Base-by-base conservation (phyloP, 768 basidiomycete genomes). In the Trametes elegans region DNA sequence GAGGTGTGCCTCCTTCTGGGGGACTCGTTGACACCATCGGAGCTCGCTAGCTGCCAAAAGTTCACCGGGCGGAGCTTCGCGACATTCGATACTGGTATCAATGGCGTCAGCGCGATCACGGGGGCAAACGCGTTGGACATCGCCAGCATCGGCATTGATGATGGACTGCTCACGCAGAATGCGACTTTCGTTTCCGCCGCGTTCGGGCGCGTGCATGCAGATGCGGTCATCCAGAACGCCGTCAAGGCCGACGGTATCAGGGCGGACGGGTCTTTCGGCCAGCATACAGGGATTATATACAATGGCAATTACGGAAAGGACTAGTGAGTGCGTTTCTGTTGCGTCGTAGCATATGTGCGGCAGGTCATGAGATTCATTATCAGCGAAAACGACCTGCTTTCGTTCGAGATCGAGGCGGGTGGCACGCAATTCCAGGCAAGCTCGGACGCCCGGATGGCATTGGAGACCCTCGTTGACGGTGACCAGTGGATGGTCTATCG, bases 221-320 rank as follows among this genome's bases (percentile, higher is more conserved):
- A 84, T 53, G 66, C 85, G 10, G 68, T 74, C 10, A 70, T 87
- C 18, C 70, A 76, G 51, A 72, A 77, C 47, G 71, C 64, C 0
- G 56, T 76, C 19, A 75, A 73, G 52, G 79, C 74, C 13, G 85
- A 88, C 63, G 86, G 86, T 10, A 83, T 87, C 26, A 64, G 71
- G 32, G 62, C 67, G 1, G 74, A 76, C 55, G 73, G 73, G 4
- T 67, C 64, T 26, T 73, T 73, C 31, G 63, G 64, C 6, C 70
- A 86, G 64, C 85, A 87, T 66, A 66, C 64, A 18, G 84, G 85
- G 9, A 74, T 87, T n/a, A 66, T 85, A 5, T 88, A 87, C 63
- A 85, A 83, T 42, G 85, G 85, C 27, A 87, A 87, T 62, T 87
- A 87, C 61, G 85, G 78, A 8, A 74, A 74, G 42, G 74, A 74